Percentiles rank a stretch among this genome's conserved stretches.
phyloP scores from a whole-genome alignment of 2,329 filamentous ascomycete genomes.

The Cladorrhinum sp. region DNA sequence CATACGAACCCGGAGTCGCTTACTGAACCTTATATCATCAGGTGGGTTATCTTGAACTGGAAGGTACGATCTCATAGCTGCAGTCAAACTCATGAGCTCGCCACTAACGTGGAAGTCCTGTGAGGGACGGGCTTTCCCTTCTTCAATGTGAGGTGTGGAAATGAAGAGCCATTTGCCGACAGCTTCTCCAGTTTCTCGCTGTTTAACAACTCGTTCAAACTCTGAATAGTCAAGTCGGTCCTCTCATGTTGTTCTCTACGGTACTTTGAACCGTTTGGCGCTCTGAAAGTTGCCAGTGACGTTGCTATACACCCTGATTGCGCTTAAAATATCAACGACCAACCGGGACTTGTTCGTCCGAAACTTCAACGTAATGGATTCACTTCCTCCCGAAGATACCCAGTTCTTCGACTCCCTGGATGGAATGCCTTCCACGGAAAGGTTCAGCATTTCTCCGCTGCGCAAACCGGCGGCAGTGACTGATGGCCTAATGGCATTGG shows the following conservation, averaged over 20 bases:
- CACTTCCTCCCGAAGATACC: background rate
- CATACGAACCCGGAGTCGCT: background rate
- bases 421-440: background rate
- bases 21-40: background rate
- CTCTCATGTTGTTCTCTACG: background rate
- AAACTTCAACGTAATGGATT: background rate
- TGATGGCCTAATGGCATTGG: background rate
- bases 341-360: background rate
- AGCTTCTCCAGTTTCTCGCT: no score
- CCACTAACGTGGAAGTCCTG: no score
- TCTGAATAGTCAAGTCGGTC: background rate
- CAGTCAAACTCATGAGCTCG: no score
- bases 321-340: no score
- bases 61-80: no score
- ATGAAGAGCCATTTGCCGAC: no score
- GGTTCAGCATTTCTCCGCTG: background rate
- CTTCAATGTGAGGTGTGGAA: no score
- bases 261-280: background rate
- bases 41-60: no score
- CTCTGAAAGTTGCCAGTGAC: background rate
- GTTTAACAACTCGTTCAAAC: no score
- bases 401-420: background rate
- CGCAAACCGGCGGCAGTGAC: background rate
- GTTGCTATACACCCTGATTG: no score
- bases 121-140: no score